Evolutionary conservation across 441 rosid genomes (phyloP), one percentile per base, ranked within the genome.

Genomic region (Aleurites moluccanus): DNA sequence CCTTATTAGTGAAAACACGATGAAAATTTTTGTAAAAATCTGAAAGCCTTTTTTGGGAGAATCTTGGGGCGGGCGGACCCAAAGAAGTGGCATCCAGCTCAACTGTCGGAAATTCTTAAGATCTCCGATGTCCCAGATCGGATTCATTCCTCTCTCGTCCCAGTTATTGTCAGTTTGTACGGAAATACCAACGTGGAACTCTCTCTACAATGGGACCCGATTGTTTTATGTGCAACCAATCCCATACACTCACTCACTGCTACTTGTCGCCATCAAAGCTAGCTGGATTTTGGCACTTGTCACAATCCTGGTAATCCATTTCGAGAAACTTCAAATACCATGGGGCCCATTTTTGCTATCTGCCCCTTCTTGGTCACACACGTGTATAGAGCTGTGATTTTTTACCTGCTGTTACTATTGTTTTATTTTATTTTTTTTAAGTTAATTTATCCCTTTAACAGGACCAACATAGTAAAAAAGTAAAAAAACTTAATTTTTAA

Each of bases 51-150:
- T 38, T 38, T 5, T 5, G 40, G 6, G 2, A 20, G 49, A 69
- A 20, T 55, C 8, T 33, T n/a, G n/a, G n/a, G n/a, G n/a, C n/a
- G n/a, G n/a, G n/a, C n/a, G n/a, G n/a, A n/a, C n/a, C n/a, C n/a
- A 10, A 0, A 8, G 45, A 80, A 76, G 77, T 80, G 83, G 80
- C 73, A 75, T 84, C 81, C 87, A 80, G 87, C 87, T 79, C 67
- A 77, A 11, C 2, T 7, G n/a, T 2, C 23, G 20, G 50, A 67
- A 70, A 75, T 69, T 77, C 79, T 73, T 69, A 69, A 60, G 67
- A 77, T 77, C 70, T 81, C 75, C 70, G 78, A 77, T 59, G 50
- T 14, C 9, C 61, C 68, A 49, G 16, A 20, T 62, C 67, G 20
- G 50, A 53, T 64, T 45, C 50, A 15, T 11, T n/a, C 40, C 40